Conservation (phyloP, 2,329 filamentous ascomycete species). For the Ophiostoma piceae region DNA sequence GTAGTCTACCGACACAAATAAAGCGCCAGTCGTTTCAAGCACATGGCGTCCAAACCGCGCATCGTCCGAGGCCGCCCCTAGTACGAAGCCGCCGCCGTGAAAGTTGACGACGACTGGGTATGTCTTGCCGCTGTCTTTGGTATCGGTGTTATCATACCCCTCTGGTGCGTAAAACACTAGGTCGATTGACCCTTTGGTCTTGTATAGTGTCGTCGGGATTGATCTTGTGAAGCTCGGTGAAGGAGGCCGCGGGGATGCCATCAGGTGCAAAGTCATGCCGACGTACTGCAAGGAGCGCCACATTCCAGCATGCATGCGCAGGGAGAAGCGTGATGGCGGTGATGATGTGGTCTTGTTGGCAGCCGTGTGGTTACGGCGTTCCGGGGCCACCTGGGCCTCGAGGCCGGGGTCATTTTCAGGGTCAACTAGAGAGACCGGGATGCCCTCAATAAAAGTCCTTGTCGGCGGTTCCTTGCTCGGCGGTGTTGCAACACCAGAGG, state of each 20-base stretch:
- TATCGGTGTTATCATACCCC: slow-evolving; percentile 32
- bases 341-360: not conserved
- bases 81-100: slow-evolving; percentile 62
- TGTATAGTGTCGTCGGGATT: slow-evolving; percentile 44
- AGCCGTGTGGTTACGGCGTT: not conserved
- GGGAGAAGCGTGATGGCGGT: slow-evolving; percentile 48
- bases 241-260: slow-evolving; percentile 56
- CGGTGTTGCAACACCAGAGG: not conserved
- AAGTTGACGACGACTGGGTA: slow-evolving; percentile 58
- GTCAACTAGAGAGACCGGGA: not conserved
- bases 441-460: not conserved
- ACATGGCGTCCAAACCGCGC: slow-evolving; percentile 55
- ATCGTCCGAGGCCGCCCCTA: slow-evolving; percentile 59
- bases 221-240: slow-evolving; percentile 54
- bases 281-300: slow-evolving; percentile 64
- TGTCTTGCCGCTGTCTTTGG: slow-evolving; percentile 20
- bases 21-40: slow-evolving; percentile 43
- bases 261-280: slow-evolving; percentile 62
- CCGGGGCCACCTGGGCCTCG: not conserved
- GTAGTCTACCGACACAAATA: slow-evolving; percentile 62
- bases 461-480: not conserved
- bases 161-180: slow-evolving; percentile 42
- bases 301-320: slow-evolving; percentile 58
- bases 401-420: not conserved
- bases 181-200: slow-evolving; percentile 33